These are phyloP conservation scores for Leishmania guyanensis DNA, from an alignment of 208 protist species.

Conservation along the genomic window DNA sequence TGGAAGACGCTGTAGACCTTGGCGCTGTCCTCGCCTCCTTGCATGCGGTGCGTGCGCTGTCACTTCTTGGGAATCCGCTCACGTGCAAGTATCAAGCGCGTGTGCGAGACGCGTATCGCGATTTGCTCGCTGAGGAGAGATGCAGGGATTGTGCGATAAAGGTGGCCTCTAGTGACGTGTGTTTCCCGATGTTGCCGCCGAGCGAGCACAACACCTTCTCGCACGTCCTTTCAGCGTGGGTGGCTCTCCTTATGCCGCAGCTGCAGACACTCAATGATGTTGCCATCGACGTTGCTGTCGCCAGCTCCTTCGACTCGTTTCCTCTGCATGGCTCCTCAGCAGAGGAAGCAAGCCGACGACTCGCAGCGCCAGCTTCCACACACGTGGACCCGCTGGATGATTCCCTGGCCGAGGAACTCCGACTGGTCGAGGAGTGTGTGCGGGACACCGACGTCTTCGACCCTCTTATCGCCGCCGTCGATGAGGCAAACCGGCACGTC, in stretches of 20 bases:
- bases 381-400: constrained; percentile 71
- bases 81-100: constrained; percentile 24
- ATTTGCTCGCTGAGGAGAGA: neutral
- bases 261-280: constrained; percentile 39
- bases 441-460: constrained; percentile 63
- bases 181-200: no score
- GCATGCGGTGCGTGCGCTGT: constrained; percentile 54
- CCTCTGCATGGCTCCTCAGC: neutral
- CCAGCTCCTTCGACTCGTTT: neutral
- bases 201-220: constrained; percentile 5
- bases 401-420: constrained; percentile 67
- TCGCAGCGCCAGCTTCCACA: neutral
- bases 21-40: constrained; percentile 43
- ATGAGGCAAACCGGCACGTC: constrained; percentile 39
- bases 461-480: constrained; percentile 48
- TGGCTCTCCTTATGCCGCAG: constrained; percentile 59
- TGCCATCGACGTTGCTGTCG: constrained; percentile 15
- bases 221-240: constrained; percentile 42
- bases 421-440: constrained; percentile 74
- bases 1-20: constrained; percentile 41
- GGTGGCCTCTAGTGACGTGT: neutral
- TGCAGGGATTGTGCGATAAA: constrained; percentile 1
- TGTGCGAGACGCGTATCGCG: constrained; percentile 25
- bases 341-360: neutral
- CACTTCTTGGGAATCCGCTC: constrained; percentile 70